Conservation (phyloP, 805 yeast species). For the Sugiyamaella chiloensis region DNA sequence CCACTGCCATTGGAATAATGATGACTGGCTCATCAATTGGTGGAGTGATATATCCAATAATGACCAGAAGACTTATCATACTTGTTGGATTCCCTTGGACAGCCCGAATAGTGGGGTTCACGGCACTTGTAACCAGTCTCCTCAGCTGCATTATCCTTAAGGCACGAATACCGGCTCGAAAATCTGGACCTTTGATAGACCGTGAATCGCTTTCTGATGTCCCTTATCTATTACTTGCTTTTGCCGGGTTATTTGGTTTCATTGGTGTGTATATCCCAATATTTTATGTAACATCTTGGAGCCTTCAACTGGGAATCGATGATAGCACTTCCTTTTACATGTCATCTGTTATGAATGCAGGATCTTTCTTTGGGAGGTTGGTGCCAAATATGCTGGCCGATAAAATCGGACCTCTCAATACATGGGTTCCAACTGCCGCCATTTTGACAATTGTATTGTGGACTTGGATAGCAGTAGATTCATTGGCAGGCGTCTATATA, state of each 20-base stretch:
- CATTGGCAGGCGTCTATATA: constrained; percentile 28
- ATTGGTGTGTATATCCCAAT: constrained; percentile 37
- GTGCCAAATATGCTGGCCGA: constrained; percentile 48
- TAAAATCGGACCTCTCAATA: constrained; percentile 44
- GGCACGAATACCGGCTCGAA: constrained; percentile 29
- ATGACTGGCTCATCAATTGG: constrained; percentile 52
- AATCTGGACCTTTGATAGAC: constrained; percentile 24
- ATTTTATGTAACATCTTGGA: constrained; percentile 34
- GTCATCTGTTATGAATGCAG: constrained; percentile 33
- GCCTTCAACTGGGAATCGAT: constrained; percentile 23
- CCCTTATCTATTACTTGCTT: constrained; percentile 21
- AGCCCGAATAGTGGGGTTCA: constrained; percentile 43
- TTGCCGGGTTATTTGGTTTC: constrained; percentile 35
- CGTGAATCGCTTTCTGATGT: constrained; percentile 20
- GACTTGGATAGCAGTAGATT: constrained; percentile 23
- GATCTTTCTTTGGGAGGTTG: constrained; percentile 48
- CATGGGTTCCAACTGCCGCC: constrained; percentile 29
- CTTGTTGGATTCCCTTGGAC: constrained; percentile 51
- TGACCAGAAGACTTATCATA: constrained; percentile 41
- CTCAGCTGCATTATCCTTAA: constrained; percentile 24
- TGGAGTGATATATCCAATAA: constrained; percentile 46
- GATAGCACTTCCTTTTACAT: constrained; percentile 28
- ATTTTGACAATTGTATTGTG: constrained; percentile 15
- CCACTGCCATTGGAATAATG: constrained; percentile 43
- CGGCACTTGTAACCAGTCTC: constrained; percentile 31